Evolutionary conservation across 2,329 filamentous ascomycete species (phyloP).

Genomic region (Aureobasidium sp.): DNA sequence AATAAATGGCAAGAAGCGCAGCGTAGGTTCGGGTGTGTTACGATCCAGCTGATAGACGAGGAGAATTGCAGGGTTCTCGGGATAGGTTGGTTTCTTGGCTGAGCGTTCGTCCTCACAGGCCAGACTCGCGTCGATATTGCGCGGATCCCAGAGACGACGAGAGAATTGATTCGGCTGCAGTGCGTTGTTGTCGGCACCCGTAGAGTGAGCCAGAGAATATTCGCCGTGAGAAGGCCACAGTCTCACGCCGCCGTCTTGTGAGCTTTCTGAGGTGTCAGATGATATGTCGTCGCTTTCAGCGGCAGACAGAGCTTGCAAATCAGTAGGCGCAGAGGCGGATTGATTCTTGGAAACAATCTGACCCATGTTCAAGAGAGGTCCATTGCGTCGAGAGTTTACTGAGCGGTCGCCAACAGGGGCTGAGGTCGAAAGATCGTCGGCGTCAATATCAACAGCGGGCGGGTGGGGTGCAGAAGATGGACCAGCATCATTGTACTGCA

Average conservation of each 20-base stretch:
- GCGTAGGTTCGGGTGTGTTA: background rate
- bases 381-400: background rate
- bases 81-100: background rate
- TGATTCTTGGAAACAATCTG: constrained; percentile 3
- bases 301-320: background rate
- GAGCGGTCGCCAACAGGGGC: background rate
- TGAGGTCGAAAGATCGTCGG: background rate
- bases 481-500: background rate
- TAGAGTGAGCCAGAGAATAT: background rate
- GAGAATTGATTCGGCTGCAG: background rate
- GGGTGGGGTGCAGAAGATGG: background rate
- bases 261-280: background rate
- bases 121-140: too few relatives aligned
- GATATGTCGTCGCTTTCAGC: background rate
- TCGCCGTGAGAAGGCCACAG: background rate
- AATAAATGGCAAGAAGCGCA: constrained; percentile 5
- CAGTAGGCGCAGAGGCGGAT: background rate
- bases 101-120: background rate
- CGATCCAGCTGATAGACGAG: background rate
- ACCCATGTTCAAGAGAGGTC: background rate
- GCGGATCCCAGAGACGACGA: background rate
- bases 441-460: background rate
- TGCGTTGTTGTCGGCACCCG: background rate
- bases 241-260: background rate
- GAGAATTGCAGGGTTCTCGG: background rate